Base-by-base conservation (phyloP, 2,329 filamentous ascomycete species). In the Arachnomyces sp. region DNA sequence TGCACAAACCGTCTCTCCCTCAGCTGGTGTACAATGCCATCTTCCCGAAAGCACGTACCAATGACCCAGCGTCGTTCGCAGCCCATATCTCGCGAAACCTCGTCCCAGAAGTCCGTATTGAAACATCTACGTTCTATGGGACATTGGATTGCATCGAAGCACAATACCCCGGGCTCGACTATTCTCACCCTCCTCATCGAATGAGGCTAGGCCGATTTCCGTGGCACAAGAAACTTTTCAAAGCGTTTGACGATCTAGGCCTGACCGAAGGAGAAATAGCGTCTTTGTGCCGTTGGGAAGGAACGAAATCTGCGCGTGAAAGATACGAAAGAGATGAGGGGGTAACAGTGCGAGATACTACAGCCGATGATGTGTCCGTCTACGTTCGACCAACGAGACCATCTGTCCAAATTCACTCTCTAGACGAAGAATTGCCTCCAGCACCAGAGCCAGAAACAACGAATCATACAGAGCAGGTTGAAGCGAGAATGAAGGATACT, bases 111-210 rank as follows among this genome's bases (percentile, higher is more conserved):
- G 76, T 82, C 39, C 74, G 77, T 44, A 67, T 77, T 48, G 78
- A 82, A 58, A 79, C 77, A 1, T 70, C 72, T 40, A 73, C 69
- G 37, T 82, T 80, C 63, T 81, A 81, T 60, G 78, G 78, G 51
- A 70, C 73, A 31, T 66, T 80, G 34, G 76, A 80, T 63, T 77
- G 72, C 51, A 68, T 79, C 45, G 78, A 81, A 64, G 77, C 78
- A 36, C 76, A 78, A 43, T 81, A 82, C 51, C 78, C 78, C 0
- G 78, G 78, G 28, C 66, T 81, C 34, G 78, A 82, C 64, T 82
- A 82, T 58, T 73, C 73, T 34, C 68, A 76, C 51, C 61, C 64
- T 5, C 75, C 77, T 2, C 78, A 82, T 61, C 72, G 78, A 41
- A 75, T 77, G 64, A 70, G 78, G 31, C 66, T 82, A 9, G 66